Evolutionary conservation across 2,329 filamentous ascomycete genomes (phyloP).

Genomic region (Eutypa lata): DNA sequence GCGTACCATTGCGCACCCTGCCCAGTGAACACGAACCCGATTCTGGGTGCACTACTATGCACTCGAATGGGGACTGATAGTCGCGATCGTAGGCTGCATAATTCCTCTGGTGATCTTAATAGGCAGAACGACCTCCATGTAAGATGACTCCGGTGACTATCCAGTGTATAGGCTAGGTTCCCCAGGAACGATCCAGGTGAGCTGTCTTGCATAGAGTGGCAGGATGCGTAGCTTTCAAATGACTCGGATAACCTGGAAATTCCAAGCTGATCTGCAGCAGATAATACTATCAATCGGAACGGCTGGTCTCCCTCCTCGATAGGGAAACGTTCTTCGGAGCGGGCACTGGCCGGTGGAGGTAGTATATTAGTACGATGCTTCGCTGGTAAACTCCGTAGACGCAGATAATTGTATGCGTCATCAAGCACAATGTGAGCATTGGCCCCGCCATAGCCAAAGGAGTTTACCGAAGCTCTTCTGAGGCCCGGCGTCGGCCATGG

Average conservation of each 20-base stretch:
- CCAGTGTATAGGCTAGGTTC: constrained; percentile 18
- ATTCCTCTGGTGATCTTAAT: constrained; percentile 4
- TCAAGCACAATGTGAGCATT: constrained; percentile 24
- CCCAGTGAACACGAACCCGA: constrained; percentile 29
- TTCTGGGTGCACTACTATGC: neutral
- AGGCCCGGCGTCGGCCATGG: constrained; percentile 17
- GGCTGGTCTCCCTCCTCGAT: too few relatives aligned
- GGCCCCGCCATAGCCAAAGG: constrained; percentile 25
- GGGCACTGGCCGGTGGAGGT: neutral
- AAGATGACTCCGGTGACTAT: constrained; percentile 4
- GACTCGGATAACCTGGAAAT: neutral
- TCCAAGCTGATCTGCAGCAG: neutral
- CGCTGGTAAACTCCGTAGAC: neutral
- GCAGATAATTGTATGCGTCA: constrained; percentile 13
- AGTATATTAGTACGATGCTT: constrained; percentile 2
- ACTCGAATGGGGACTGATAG: constrained; percentile 7
- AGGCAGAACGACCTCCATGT: constrained; percentile 13
- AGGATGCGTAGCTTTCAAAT: too few relatives aligned
- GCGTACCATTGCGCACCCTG: constrained; percentile 35
- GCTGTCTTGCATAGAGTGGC: neutral
- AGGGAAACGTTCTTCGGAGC: neutral
- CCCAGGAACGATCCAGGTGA: neutral
- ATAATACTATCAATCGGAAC: neutral
- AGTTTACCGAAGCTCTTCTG: constrained; percentile 22
- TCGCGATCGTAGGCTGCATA: neutral